A percentile compares a stretch with the other conserved stretches of the same genome.
Evolutionary conservation across 768 basidiomycete genomes (phyloP).

Genomic region (Leccinum obscurum): DNA sequence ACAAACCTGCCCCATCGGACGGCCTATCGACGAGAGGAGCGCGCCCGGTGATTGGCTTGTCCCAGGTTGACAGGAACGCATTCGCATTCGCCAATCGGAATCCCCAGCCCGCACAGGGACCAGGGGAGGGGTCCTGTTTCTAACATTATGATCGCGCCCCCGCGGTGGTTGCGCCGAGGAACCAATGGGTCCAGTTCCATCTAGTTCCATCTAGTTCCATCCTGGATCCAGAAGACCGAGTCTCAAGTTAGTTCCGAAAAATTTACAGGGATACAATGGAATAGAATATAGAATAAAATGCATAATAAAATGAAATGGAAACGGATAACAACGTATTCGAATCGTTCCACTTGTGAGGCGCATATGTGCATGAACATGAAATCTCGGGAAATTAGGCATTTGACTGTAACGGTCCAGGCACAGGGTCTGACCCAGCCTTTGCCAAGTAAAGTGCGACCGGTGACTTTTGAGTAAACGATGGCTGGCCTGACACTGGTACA

Average conservation of each 20-base stretch:
- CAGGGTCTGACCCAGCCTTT: slow-evolving; percentile 11
- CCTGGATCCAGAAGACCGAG: background rate
- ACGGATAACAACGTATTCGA: background rate
- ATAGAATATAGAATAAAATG: background rate
- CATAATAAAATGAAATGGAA: background rate
- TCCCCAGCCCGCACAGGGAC: background rate
- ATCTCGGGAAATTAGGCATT: background rate
- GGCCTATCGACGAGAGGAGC: background rate
- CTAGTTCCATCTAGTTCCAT: background rate
- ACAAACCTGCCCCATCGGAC: background rate
- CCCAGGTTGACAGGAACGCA: slow-evolving; percentile 10
- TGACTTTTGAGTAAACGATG: slow-evolving; percentile 1
- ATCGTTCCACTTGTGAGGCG: background rate
- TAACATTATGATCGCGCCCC: background rate
- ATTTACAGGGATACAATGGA: background rate
- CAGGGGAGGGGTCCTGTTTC: slow-evolving; percentile 11
- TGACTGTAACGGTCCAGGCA: background rate
- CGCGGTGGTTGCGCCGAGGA: background rate
- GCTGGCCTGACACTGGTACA: slow-evolving; percentile 18
- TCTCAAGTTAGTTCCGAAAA: slow-evolving; percentile 3
- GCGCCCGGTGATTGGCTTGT: background rate
- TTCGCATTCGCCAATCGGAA: slow-evolving; percentile 1
- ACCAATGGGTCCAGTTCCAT: background rate
- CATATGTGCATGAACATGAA: background rate
- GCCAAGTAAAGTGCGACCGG: slow-evolving; percentile 6